phyloP scores from a whole-genome alignment of 306 rosid genomes.

The Glycine tomentella region DNA sequence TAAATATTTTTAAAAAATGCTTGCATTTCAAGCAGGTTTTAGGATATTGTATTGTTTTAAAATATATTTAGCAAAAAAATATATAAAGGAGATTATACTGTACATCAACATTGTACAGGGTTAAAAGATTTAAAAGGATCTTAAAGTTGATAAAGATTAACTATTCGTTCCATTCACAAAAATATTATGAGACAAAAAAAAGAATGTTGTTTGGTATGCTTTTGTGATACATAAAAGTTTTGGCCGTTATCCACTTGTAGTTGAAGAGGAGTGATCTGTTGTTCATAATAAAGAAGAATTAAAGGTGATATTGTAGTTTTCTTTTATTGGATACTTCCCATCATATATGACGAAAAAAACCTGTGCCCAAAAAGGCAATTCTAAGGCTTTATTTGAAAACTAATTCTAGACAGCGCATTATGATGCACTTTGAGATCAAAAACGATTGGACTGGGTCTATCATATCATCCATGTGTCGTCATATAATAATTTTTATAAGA shows the following conservation, averaged over 20 bases:
- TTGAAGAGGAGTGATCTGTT: constrained; percentile 14
- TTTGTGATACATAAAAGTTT: constrained; percentile 29
- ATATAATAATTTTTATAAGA: no score
- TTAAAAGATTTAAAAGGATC: not conserved
- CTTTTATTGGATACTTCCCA: constrained; percentile 38
- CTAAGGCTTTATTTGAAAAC: constrained; percentile 41
- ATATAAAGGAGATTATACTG: constrained; percentile 6
- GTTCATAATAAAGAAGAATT: constrained; percentile 32
- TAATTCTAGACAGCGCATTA: constrained; percentile 8
- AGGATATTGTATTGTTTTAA: no score
- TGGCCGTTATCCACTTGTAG: not conserved
- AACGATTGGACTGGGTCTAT: no score
- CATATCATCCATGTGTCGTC: no score
- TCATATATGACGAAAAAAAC: constrained; percentile 1
- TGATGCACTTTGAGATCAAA: no score
- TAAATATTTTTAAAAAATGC: no score
- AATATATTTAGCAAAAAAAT: no score
- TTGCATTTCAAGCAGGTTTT: no score
- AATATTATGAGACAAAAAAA: not conserved
- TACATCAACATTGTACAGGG: not conserved
- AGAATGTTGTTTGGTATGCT: not conserved
- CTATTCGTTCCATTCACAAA: constrained; percentile 14
- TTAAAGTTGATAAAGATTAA: constrained; percentile 41
- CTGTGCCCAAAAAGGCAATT: constrained; percentile 31
- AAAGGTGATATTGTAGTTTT: constrained; percentile 1